Percentiles rank a stretch among this genome's conserved stretches.
Conservation (phyloP, 352 stramenopile species). For the Hyaloperonospora arabidopsidis region DNA sequence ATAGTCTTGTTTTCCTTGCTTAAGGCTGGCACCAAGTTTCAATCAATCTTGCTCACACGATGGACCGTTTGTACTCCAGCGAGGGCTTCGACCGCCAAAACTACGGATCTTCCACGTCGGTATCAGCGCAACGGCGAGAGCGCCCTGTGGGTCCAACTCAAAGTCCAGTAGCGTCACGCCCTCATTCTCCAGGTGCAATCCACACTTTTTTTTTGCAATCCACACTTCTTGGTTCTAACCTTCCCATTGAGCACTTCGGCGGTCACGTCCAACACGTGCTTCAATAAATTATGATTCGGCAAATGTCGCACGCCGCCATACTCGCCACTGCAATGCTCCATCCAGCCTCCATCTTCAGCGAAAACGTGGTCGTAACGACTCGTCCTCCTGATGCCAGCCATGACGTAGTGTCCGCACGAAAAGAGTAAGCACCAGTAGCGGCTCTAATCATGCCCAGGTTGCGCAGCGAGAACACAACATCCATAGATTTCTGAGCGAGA, state of each 20-base stretch:
- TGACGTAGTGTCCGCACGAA: constrained; percentile 31
- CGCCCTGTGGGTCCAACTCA: constrained; percentile 44
- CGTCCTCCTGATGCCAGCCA: constrained; percentile 10
- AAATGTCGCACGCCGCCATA: constrained; percentile 42
- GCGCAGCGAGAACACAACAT: constrained; percentile 41
- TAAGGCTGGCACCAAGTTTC: not conserved
- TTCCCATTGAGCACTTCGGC: constrained; percentile 40
- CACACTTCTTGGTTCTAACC: constrained; percentile 78
- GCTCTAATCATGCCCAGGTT: constrained; percentile 24
- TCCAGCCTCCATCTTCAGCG: constrained; percentile 58
- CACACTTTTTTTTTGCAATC: no score
- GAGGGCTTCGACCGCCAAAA: constrained; percentile 38
- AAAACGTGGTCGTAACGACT: constrained; percentile 35
- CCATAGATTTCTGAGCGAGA: constrained; percentile 48
- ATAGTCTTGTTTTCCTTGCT: constrained; percentile 20
- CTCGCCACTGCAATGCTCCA: constrained; percentile 35
- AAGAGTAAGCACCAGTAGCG: constrained; percentile 13
- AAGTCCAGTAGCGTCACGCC: constrained; percentile 73
- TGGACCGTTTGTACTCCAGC: constrained; percentile 37
- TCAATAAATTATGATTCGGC: constrained; percentile 81
- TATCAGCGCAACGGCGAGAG: constrained; percentile 17
- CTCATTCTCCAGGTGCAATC: constrained; percentile 60
- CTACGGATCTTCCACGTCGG: constrained; percentile 26
- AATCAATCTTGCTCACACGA: constrained; percentile 26
- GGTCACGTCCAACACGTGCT: constrained; percentile 76